Conservation (phyloP, 2,329 filamentous ascomycete species). For the Xylaria sp. region DNA sequence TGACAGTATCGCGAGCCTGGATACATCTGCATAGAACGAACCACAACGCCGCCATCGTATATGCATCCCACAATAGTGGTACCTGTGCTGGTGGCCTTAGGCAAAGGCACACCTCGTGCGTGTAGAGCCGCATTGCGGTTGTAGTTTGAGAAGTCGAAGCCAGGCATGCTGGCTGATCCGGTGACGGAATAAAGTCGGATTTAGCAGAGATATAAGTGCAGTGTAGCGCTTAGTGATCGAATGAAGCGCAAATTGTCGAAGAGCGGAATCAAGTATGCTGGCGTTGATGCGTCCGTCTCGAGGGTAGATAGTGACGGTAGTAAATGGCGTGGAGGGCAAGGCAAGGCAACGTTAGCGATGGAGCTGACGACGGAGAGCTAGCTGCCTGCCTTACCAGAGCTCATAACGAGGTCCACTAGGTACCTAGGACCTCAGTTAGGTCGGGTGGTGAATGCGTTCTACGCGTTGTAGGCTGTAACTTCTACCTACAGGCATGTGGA, state of each 20-base stretch:
- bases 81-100: conserved; percentile 97
- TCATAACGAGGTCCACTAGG: background rate
- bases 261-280: background rate
- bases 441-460: background rate
- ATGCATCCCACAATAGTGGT: conserved; percentile 98
- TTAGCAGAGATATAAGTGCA: background rate
- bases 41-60: conserved; percentile 94
- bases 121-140: conserved; percentile 98
- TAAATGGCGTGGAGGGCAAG: background rate
- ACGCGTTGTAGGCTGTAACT: background rate
- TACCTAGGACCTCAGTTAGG: background rate
- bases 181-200: background rate
- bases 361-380: conserved; percentile 35
- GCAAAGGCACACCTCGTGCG: conserved; percentile 88
- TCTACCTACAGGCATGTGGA: no score
- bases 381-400: conserved; percentile 28
- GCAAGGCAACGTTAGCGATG: background rate
- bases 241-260: background rate
- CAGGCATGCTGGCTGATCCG: conserved; percentile 70
- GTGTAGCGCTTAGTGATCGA: background rate
- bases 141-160: conserved; percentile 99
- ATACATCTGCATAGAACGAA: conserved; percentile 47
- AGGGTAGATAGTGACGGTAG: background rate
- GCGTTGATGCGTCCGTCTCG: background rate
- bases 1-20: background rate